phyloP scores from a whole-genome alignment of 1,139 yeast species.

The Hansenula lynferdii region DNA sequence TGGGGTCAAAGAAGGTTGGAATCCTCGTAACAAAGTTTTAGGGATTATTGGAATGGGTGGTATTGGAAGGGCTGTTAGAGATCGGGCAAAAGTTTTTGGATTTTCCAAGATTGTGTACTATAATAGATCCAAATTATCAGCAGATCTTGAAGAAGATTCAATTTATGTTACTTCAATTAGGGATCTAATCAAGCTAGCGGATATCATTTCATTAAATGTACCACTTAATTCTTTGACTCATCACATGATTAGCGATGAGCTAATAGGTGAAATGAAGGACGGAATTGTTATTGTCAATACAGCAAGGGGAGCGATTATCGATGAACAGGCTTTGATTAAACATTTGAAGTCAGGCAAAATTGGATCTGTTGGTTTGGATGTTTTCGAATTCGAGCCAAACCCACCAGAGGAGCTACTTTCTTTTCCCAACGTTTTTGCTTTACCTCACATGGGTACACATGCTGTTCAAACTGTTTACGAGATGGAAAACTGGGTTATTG shows the following conservation, averaged over 20 bases:
- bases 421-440: slow-evolving; percentile 50
- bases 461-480: slow-evolving; percentile 49
- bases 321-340: slow-evolving; percentile 56
- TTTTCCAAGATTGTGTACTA: slow-evolving; percentile 54
- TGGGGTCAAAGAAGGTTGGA: slow-evolving; percentile 46
- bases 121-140: slow-evolving; percentile 48
- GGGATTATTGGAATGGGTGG: slow-evolving; percentile 79
- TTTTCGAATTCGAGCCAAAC: slow-evolving; percentile 78
- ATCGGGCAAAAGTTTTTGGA: slow-evolving; percentile 60
- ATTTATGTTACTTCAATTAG: slow-evolving; percentile 55
- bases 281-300: slow-evolving; percentile 65
- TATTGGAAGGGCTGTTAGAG: slow-evolving; percentile 65
- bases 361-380: slow-evolving; percentile 76
- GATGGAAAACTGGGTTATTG: slow-evolving; percentile 51
- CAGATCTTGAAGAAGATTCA: slow-evolving; percentile 52
- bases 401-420: slow-evolving; percentile 52
- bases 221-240: slow-evolving; percentile 57
- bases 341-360: slow-evolving; percentile 67
- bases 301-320: slow-evolving; percentile 72
- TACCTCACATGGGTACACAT: slow-evolving; percentile 85
- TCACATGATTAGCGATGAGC: slow-evolving; percentile 51
- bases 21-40: slow-evolving; percentile 56
- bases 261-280: slow-evolving; percentile 53
- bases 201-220: slow-evolving; percentile 55
- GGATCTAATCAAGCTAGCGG: slow-evolving; percentile 47